These are phyloP conservation scores for Mycena rosella DNA, from an alignment of 768 basidiomycete species.

Conservation along the genomic window DNA sequence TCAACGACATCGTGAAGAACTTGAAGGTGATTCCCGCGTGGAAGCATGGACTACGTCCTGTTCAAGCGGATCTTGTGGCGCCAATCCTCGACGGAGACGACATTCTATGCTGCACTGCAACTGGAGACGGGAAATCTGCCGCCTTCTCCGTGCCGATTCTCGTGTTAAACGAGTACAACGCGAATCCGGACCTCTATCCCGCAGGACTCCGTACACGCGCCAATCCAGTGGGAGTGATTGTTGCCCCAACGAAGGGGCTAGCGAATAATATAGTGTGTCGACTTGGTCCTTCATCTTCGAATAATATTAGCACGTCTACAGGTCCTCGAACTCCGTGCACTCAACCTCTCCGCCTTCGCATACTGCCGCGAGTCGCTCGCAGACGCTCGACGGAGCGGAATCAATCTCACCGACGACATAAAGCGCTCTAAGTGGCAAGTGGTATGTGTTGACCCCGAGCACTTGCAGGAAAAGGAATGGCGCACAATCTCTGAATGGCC, in stretches of 20 bases:
- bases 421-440: not conserved
- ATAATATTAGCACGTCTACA: not conserved
- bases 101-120: too few relatives aligned
- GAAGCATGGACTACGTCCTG: not conserved
- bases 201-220: not conserved
- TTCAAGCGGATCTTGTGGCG: conserved; percentile 8
- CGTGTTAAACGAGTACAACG: conserved; percentile 6
- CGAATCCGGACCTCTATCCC: not conserved
- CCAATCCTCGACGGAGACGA: too few relatives aligned
- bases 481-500: not conserved
- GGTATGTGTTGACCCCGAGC: conserved; percentile 15
- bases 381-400: not conserved
- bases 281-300: not conserved
- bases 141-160: too few relatives aligned
- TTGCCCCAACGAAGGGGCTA: conserved; percentile 9
- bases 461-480: not conserved
- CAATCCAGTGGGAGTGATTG: conserved; percentile 1
- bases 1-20: conserved; percentile 4
- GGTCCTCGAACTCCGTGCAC: conserved; percentile 3
- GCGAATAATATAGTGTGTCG: conserved; percentile 2
- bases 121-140: too few relatives aligned
- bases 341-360: conserved; percentile 2
- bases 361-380: too few relatives aligned
- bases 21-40: conserved; percentile 6
- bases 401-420: not conserved